Evolutionary conservation across 1,284 basidiomycete genomes (phyloP), one percentile per base, ranked within the genome.

Genomic region (Sanghuangporus sanghuang): DNA sequence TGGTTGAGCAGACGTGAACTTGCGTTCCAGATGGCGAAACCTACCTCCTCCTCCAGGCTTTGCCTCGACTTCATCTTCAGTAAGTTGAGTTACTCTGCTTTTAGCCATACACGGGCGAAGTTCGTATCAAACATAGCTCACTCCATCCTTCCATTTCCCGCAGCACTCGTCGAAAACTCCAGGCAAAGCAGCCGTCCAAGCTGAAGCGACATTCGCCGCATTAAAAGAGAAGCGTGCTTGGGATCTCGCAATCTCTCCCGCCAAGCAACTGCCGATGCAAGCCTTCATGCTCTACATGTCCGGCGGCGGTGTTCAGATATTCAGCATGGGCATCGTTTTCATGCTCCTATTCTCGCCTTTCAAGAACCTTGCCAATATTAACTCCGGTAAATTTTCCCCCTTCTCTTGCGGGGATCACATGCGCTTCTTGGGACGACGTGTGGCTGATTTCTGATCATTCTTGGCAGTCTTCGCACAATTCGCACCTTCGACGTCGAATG

Each of bases 261-360:
- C 91, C 49, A 95, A 96, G 75, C 86, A 87, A 11, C 81, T 96
- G 23, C 94, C 94, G 3, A 96, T 96, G 94, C 93, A 96, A 72
- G 92, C 87, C 1, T 90, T 96, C 78, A 96, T 96, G 94, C 81
- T 96, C 50, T 96, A 96, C 83, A 95, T 96, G 88, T 95, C 93
- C 27, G 94, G 94, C 48, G 89, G 92, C 32, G 92, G 93, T 52
- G 89, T 96, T 11, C 94, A 96, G 76, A 90, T 96, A 58, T 96
- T 96, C 75, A 95, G 92, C 74, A 92, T 96, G 78, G 93, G 93
- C 52, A 95, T 94, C 74, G 90, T 96, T 42, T 89, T 93, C 72
- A 94, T 94, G 91, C 81, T 96, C 11, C 81, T 96, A 64, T 80
- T 92, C 59, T 83, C 85, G 16, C 93, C 94, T 0, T 85, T 95